Percentiles rank a stretch among this genome's conserved stretches.
phyloP scores from a whole-genome alignment of 2,329 filamentous ascomycete genomes.

The Penicillium vulpinum region DNA sequence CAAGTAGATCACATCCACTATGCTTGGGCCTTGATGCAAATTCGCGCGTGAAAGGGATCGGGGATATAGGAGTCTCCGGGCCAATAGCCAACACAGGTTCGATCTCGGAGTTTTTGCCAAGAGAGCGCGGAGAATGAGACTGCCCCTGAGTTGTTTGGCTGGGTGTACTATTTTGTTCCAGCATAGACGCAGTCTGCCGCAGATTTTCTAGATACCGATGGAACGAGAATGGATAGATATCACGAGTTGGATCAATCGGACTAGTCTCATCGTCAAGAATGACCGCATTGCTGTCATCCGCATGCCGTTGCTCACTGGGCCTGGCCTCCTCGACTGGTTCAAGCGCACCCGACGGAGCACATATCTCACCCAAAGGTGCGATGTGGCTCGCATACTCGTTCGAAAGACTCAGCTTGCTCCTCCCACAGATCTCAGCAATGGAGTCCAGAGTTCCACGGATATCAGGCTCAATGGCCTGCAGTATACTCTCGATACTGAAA shows the following conservation, averaged over 20 bases:
- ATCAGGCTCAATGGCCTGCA: conserved; percentile 59
- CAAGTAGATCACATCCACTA: conserved; percentile 34
- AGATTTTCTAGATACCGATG: conserved; percentile 41
- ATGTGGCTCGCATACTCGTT: conserved; percentile 64
- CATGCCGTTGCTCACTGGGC: conserved; percentile 38
- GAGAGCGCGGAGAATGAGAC: conserved; percentile 14
- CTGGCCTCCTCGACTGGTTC: conserved; percentile 47
- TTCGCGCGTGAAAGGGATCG: conserved; percentile 26
- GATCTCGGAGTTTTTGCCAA: neutral
- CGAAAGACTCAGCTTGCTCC: conserved; percentile 61
- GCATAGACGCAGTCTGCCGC: conserved; percentile 24
- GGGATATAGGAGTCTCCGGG: neutral
- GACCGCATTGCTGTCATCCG: conserved; percentile 35
- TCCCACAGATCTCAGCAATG: conserved; percentile 63
- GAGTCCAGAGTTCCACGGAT: conserved; percentile 60
- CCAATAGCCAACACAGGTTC: conserved; percentile 1
- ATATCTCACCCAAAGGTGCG: conserved; percentile 61
- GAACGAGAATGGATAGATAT: conserved; percentile 37
- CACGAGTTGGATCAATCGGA: conserved; percentile 34
- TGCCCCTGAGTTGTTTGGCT: conserved; percentile 11
- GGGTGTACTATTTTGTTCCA: conserved; percentile 14
- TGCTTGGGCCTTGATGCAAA: conserved; percentile 29
- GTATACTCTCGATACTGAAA: conserved; percentile 58
- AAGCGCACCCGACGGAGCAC: conserved; percentile 37
- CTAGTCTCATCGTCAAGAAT: conserved; percentile 44